Percentiles rank a stretch among this genome's conserved stretches.
Evolutionary conservation across 1,284 basidiomycete genomes (phyloP).

Genomic region (Ganoderma sinense): DNA sequence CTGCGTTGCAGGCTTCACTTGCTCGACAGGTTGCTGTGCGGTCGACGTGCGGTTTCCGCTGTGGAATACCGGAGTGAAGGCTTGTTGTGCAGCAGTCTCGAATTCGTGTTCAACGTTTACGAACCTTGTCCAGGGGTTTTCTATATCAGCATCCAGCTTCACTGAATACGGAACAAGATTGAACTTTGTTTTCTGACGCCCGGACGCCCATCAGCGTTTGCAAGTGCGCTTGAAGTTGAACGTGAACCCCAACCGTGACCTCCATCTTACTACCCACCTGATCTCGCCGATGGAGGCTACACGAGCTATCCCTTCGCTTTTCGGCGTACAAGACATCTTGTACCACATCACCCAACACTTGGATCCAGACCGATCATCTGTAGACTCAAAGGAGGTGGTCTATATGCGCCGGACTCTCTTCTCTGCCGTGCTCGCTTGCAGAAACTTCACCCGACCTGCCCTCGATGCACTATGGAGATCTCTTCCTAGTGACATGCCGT

Average conservation of each 20-base stretch:
- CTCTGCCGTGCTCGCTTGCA: not conserved
- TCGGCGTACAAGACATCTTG: conserved; percentile 14
- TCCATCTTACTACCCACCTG: not conserved
- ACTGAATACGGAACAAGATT: no score
- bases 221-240: no score
- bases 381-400: not conserved
- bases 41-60: no score
- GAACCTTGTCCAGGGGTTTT: no score
- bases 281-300: not conserved
- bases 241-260: not conserved
- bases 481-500: not conserved
- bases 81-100: no score
- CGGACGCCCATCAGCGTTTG: no score
- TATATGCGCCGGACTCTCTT: not conserved
- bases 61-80: no score
- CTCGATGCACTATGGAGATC: not conserved
- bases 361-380: not conserved
- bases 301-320: not conserved
- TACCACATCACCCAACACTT: conserved; percentile 7
- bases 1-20: no score
- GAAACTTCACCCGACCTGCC: not conserved
- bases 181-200: no score
- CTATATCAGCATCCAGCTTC: no score
- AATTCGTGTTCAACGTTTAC: no score
- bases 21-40: no score